These are phyloP conservation scores for Lactarius psammicola DNA, from an alignment of 768 basidiomycete species.

Conservation along the genomic window DNA sequence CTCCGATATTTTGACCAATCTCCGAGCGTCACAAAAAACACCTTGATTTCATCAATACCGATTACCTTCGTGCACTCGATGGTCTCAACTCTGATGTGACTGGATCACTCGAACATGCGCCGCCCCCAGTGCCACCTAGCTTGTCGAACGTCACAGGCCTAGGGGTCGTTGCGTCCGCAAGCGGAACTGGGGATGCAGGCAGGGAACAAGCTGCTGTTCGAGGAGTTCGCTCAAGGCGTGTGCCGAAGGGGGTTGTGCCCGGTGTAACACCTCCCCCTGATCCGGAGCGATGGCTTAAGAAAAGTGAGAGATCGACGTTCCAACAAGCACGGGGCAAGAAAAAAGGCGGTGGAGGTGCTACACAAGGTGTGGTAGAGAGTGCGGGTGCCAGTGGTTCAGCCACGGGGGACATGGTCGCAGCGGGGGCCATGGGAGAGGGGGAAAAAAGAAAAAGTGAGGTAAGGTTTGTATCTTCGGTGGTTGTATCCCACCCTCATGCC, in stretches of 20 bases:
- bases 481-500: conserved; percentile 12
- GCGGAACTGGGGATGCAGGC: conserved; percentile 34
- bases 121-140: conserved; percentile 51
- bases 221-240: conserved; percentile 61
- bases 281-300: conserved; percentile 88
- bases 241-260: conserved; percentile 72
- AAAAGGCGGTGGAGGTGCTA: conserved; percentile 60
- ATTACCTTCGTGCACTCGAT: conserved; percentile 64
- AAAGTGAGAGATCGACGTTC: conserved; percentile 69
- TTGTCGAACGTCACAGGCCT: conserved; percentile 33
- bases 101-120: conserved; percentile 56
- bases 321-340: conserved; percentile 50
- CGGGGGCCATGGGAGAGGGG: conserved; percentile 50
- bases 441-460: conserved; percentile 65
- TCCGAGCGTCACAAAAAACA: conserved; percentile 78
- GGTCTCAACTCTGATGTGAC: conserved; percentile 51
- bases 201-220: conserved; percentile 37
- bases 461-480: conserved; percentile 15
- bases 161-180: conserved; percentile 35
- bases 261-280: conserved; percentile 82
- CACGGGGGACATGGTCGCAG: conserved; percentile 37
- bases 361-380: conserved; percentile 58
- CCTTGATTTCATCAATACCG: conserved; percentile 77
- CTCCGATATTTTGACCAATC: conserved; percentile 82
- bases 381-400: conserved; percentile 34